phyloP scores from a whole-genome alignment of 768 basidiomycete species.

The Cyathus striatus region DNA sequence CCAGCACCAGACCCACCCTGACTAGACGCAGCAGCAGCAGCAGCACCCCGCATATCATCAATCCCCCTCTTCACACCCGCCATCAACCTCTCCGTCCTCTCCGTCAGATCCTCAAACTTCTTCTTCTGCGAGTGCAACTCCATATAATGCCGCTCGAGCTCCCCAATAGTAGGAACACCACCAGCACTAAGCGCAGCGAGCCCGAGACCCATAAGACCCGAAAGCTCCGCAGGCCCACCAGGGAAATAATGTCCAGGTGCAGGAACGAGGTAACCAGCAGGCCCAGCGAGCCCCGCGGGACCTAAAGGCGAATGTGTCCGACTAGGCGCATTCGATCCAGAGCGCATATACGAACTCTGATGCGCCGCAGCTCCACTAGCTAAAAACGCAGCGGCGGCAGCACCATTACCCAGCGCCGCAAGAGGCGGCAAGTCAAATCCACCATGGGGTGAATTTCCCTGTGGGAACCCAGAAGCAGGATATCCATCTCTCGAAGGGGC shows the following conservation, averaged over 20 bases:
- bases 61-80: constrained; percentile 65
- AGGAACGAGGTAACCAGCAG: constrained; percentile 35
- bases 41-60: constrained; percentile 60
- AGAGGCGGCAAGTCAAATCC: constrained; percentile 65
- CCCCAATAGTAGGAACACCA: constrained; percentile 41
- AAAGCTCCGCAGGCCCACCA: constrained; percentile 18
- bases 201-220: constrained; percentile 18
- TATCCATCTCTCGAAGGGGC: constrained; percentile 15
- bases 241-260: constrained; percentile 25
- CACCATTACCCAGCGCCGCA: constrained; percentile 30
- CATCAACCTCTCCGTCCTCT: constrained; percentile 72
- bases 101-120: constrained; percentile 68
- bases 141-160: constrained; percentile 69
- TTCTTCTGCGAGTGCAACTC: constrained; percentile 60
- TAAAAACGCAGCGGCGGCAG: constrained; percentile 21
- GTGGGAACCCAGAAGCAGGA: constrained; percentile 5
- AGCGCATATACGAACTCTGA: constrained; percentile 57
- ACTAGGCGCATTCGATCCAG: constrained; percentile 63
- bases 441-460: constrained; percentile 16
- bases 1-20: neutral
- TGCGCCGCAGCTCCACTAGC: too few species aligned
- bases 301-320: constrained; percentile 68
- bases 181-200: constrained; percentile 34
- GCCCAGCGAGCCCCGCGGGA: constrained; percentile 25
- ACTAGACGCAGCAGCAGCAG: constrained; percentile 6